These are phyloP conservation scores for Ascochyta lentis DNA, from an alignment of 2,329 filamentous ascomycete species.

Conservation along the genomic window DNA sequence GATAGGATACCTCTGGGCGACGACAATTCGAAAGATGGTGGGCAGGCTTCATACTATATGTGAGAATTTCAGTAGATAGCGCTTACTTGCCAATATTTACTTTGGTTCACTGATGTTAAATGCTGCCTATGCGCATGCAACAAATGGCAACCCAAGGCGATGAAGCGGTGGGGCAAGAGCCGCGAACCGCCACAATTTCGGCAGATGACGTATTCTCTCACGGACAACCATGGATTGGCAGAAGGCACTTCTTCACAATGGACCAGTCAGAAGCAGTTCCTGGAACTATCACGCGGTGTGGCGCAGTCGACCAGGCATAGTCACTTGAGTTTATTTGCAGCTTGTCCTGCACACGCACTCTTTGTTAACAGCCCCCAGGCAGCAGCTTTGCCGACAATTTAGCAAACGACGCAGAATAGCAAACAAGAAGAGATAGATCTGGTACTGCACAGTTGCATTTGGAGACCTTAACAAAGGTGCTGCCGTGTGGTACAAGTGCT, in stretches of 20 bases:
- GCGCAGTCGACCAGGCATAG: constrained; percentile 29
- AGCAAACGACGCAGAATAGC: not conserved
- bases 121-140: not conserved
- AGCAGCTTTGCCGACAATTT: constrained; percentile 34
- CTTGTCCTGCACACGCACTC: constrained; percentile 27
- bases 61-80: constrained; percentile 6
- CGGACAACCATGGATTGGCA: constrained; percentile 4
- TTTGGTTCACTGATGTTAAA: not conserved
- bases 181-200: constrained; percentile 6
- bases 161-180: constrained; percentile 1
- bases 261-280: not conserved
- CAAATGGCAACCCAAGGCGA: not conserved
- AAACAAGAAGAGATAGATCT: constrained; percentile 5
- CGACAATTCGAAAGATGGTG: constrained; percentile 8
- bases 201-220: constrained; percentile 14
- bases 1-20: constrained; percentile 19
- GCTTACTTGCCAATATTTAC: constrained; percentile 7
- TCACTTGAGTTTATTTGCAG: constrained; percentile 24
- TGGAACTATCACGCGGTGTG: constrained; percentile 34
- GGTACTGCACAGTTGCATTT: not conserved
- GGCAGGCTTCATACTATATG: not conserved
- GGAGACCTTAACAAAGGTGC: not conserved
- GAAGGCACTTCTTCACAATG: not conserved
- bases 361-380: constrained; percentile 32
- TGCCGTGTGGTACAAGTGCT: not conserved